Evolutionary conservation across 768 basidiomycete genomes (phyloP), one percentile per base, ranked within the genome.

Genomic region (Lyophyllum atratum): DNA sequence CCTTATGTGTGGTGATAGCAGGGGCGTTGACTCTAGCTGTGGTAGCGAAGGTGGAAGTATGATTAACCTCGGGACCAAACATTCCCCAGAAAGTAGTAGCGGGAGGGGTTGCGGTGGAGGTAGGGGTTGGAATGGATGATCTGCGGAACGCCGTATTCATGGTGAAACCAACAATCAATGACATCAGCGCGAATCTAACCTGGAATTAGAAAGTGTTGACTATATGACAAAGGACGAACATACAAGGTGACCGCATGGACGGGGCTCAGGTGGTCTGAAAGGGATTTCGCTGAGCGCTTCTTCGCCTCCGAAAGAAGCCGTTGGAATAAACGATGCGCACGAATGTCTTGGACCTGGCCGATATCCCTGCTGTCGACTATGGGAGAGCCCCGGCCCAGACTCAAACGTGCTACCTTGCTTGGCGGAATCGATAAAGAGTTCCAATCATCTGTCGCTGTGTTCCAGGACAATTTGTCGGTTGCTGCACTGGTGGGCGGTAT

Each of bases 161-260:
- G 11, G 85, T 74, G 42, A 82, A 83, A 31, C 70, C 86, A 76
- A 89, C 74, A n/a, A 90, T 76, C 37, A 91, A 75, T 37, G 87
- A 87, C 60, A 91, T 72, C 47, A 91, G 68, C 0, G 88, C 86
- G 58, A 91, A 80, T 47, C 89, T 91, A 59, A n/a, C 5, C 55
- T 24, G 24, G 25, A 24, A 7, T 62, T 22, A 56, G 19, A 46
- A 37, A 46, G 25, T 49, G 40, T 60, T 52, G 31, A 52, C 12
- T 45, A 63, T 45, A 58, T 42, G 54, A 31, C 43, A 26, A 55
- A 9, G 40, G 52, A 52, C 40, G 31, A 48, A 71, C 85, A n/a
- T 75, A 90, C 89, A 91, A 72, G 21, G 86, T 88, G 47, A 86
- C 75, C 33, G 87, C 78, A 64, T 86, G 83, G 46, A 79, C 74